A percentile compares a stretch with the other conserved stretches of the same genome.
Evolutionary conservation across 805 yeast species (phyloP).

Genomic region (Candida xyloterini): DNA sequence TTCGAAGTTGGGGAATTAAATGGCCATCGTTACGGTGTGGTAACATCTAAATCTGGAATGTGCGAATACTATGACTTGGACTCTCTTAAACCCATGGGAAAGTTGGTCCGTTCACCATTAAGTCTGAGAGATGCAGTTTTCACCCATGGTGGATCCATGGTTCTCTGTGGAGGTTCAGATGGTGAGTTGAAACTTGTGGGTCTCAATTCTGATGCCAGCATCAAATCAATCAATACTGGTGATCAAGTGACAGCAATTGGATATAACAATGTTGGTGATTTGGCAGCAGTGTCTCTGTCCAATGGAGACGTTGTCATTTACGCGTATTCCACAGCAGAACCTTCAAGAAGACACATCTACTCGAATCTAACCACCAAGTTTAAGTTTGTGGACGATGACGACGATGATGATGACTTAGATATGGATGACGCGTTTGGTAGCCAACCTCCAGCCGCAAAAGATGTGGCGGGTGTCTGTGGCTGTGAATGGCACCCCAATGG

Average conservation of each 20-base stretch:
- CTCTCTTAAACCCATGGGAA: slow-evolving; percentile 25
- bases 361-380: slow-evolving; percentile 38
- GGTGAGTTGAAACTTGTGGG: slow-evolving; percentile 51
- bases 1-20: slow-evolving; percentile 28
- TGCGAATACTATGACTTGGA: slow-evolving; percentile 39
- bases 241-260: slow-evolving; percentile 58
- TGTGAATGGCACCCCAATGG: slow-evolving; percentile 71
- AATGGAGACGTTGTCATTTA: slow-evolving; percentile 58
- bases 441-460: slow-evolving; percentile 4
- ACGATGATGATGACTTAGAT: slow-evolving; percentile 37
- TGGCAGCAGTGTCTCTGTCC: slow-evolving; percentile 54
- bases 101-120: slow-evolving; percentile 41
- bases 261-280: slow-evolving; percentile 55
- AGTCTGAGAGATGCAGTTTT: slow-evolving; percentile 52
- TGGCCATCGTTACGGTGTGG: slow-evolving; percentile 21
- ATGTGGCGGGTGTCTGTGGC: slow-evolving; percentile 8
- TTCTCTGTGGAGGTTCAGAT: slow-evolving; percentile 66
- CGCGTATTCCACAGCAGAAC: slow-evolving; percentile 53
- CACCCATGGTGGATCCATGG: slow-evolving; percentile 59
- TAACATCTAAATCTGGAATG: slow-evolving; percentile 43
- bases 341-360: slow-evolving; percentile 48
- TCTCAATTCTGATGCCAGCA: slow-evolving; percentile 32
- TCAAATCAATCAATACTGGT: slow-evolving; percentile 36
- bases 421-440: slow-evolving; percentile 22
- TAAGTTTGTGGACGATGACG: slow-evolving; percentile 33